Evolutionary conservation across 208 protist species (phyloP), one percentile per base, ranked within the genome.

Genomic region (Phytomonas francai): DNA sequence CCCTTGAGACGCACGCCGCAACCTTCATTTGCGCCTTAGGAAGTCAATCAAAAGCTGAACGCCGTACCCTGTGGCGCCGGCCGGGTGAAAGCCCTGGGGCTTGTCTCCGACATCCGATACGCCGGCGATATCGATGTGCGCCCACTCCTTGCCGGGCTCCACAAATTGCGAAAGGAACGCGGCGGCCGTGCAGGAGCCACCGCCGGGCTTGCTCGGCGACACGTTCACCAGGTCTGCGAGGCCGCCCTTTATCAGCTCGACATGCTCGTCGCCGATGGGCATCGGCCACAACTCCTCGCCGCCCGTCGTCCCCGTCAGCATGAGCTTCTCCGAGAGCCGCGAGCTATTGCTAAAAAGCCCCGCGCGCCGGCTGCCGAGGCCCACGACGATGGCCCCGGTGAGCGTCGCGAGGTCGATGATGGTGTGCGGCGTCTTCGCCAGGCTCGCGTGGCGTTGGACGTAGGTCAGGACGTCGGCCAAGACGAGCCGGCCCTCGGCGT

Each of bases 391-490:
- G 19, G 94, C 90, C 0, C 94, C 94, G 7, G 94, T 97, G 25
- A 97, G 83, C 3, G 94, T 97, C 25, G 94, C 94, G 11, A 97
- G 63, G 67, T 96, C 90, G 63, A 97, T 85, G 34, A 97, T 72
- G 16, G 77, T 86, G 34, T 67, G 74, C 27, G 85, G 79, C 33
- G 82, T 81, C 63, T 81, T 81, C 39, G 76, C 65, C 29, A 96
- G 80, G 60, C 45, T 82, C 63, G 74, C 86, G 63, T 90, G 70
- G 61, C 76, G 68, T 68, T 89, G 80, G n/a, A 92, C 80, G 70
- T 92, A 97, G 31, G 91, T 90, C 12, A 97, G 78, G 31, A 84
- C 75, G 71, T 97, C 94, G 16, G 89, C 91, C 11, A 97, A 80
- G 61, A 97, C 88, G 28, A 97, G 83, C 31, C 94, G 83, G 19